Conservation (phyloP, 805 yeast species). For the Metschnikowia chrysomelidarum region DNA sequence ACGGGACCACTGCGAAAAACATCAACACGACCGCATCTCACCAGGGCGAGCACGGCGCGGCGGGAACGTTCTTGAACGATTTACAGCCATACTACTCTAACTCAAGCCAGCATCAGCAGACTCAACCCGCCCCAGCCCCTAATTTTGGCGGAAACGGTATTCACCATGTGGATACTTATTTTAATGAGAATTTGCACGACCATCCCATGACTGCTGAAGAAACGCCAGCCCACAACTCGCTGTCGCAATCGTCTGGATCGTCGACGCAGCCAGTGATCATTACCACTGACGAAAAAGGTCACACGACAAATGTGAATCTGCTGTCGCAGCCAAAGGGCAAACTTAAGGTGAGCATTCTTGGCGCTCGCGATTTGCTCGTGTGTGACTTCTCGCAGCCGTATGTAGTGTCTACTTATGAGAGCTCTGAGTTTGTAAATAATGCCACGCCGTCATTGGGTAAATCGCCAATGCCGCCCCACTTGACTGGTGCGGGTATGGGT, state of each 20-base stretch:
- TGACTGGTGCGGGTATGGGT: too few relatives aligned
- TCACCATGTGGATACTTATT: too few relatives aligned
- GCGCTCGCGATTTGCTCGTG: constrained; percentile 69
- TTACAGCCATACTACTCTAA: constrained; percentile 22
- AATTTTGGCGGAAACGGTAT: not conserved
- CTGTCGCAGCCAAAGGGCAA: constrained; percentile 69
- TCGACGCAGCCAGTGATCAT: constrained; percentile 29
- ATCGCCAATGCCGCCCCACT: constrained; percentile 22
- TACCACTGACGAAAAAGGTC: constrained; percentile 43
- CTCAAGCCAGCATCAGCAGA: constrained; percentile 4
- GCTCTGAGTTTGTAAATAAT: constrained; percentile 84
- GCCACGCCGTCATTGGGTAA: constrained; percentile 59
- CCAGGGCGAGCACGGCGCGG: constrained; percentile 3
- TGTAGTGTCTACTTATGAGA: constrained; percentile 88
- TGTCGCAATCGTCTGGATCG: constrained; percentile 12
- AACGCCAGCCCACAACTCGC: too few relatives aligned
- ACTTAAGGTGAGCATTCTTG: constrained; percentile 73
- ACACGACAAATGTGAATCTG: constrained; percentile 24
- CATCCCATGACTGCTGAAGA: too few relatives aligned
- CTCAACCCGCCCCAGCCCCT: not conserved
- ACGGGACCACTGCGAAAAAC: constrained; percentile 55
- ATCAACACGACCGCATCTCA: not conserved
- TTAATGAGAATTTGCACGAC: too few relatives aligned
- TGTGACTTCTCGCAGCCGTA: constrained; percentile 68
- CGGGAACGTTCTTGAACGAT: constrained; percentile 14